phyloP scores from a whole-genome alignment of 352 stramenopile species.

The Globisporangium paddicum region DNA sequence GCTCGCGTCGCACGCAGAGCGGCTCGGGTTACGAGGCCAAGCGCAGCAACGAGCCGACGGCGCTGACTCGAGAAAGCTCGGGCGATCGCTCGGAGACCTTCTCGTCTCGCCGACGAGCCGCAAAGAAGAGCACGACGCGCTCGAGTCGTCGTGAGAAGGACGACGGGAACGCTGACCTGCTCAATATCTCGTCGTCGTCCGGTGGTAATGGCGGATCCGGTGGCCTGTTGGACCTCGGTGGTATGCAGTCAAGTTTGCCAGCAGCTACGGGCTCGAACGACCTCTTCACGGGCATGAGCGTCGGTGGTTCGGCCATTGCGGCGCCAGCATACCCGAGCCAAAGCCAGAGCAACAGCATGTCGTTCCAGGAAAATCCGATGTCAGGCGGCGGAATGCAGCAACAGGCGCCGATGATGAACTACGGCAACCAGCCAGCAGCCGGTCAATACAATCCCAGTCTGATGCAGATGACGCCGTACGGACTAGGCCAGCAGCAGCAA shows the following conservation, averaged over 20 bases:
- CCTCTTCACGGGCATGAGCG: slow-evolving; percentile 70
- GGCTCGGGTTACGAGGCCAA: slow-evolving; percentile 25
- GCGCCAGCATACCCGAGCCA: slow-evolving; percentile 35
- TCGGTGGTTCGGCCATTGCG: slow-evolving; percentile 19
- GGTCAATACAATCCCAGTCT: slow-evolving; percentile 49
- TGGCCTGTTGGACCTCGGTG: slow-evolving; percentile 44
- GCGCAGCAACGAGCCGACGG: slow-evolving; percentile 1
- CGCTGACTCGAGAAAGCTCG: slow-evolving; percentile 18
- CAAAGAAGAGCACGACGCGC: slow-evolving; percentile 58
- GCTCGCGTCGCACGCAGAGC: slow-evolving; percentile 46
- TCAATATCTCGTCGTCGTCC: slow-evolving; percentile 42
- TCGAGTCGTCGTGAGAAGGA: slow-evolving; percentile 51
- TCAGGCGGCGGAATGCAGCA: slow-evolving; percentile 4
- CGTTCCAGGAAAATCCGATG: slow-evolving; percentile 15
- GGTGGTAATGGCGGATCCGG: slow-evolving; percentile 14
- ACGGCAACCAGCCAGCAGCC: slow-evolving; percentile 22
- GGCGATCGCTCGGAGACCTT: slow-evolving; percentile 61
- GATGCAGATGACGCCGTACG: slow-evolving; percentile 81
- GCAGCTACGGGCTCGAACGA: slow-evolving; percentile 20
- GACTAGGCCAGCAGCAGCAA: slow-evolving; percentile 26
- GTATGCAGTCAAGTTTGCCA: slow-evolving; percentile 41
- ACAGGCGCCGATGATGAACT: slow-evolving; percentile 17
- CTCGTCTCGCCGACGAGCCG: slow-evolving; percentile 57
- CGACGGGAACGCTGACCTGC: slow-evolving; percentile 45
- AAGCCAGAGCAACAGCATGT: slow-evolving; percentile 28